Base-by-base conservation (phyloP, 1,284 basidiomycete genomes). In the Fomitopsis betulina region DNA sequence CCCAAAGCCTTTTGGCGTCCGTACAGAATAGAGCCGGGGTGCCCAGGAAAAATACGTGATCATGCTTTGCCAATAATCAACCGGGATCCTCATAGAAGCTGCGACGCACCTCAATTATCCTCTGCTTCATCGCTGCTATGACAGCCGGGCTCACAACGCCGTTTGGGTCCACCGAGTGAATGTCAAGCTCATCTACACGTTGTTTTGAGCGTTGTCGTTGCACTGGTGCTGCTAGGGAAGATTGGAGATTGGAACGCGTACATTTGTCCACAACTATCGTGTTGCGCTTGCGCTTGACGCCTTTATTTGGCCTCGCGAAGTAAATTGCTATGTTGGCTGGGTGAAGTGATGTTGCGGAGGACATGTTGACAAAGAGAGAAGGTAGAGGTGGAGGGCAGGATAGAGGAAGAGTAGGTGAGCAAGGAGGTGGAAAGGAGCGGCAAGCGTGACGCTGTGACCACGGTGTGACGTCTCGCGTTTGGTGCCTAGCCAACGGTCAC, bases 81-180 rank as follows among this genome's bases (percentile, higher is more conserved):
- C n/a, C n/a, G n/a, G n/a, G n/a, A n/a, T n/a, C n/a, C n/a, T 4
- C 10, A 52, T 10, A 6, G 33, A 12, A 32, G 39, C 25, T 3
- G 7, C 7, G 27, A 57, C 56, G 37, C 51, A 70, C 73, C 68
- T 75, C 66, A 12, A 78, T 58, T 40, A 77, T 75, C 42, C 75
- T 67, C 53, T 65, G 62, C 43, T 71, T 65, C 73, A 76, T 72
- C 7, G 76, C 75, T 35, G 72, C 72, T n/a, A 76, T 62, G 23
- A 76, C 67, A 12, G 49, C 49, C 15, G 49, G 49, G 21, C 32
- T 37, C 10, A 51, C 32, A 21, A 27, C 1, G 19, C 49, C 32
- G 9, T 51, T 51, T 2, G 49, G 35, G 21, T 51, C 35, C 32
- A 51, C 32, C 8, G 49, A 35, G n/a, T 19, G n/a, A 13, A 51